Evolutionary conservation across 2,329 filamentous ascomycete genomes (phyloP), one percentile per base, ranked within the genome.

Genomic region (Botrytis porri): DNA sequence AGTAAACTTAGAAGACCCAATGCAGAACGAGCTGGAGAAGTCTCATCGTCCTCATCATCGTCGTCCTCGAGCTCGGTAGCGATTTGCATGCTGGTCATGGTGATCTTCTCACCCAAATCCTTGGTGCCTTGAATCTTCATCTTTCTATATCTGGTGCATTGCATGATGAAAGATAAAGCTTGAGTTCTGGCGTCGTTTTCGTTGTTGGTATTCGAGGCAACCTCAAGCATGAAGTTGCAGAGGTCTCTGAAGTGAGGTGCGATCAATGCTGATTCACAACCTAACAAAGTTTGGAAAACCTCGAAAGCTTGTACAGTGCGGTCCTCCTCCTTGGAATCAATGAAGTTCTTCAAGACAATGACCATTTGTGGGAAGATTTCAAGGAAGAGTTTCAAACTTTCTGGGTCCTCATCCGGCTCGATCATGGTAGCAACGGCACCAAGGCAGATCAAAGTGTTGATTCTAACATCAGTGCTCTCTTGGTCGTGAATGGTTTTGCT

Each of bases 281-380:
- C 93, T 71, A 99, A 88, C 79, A 98, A 91, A 69, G 93, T 96
- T 85, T 98, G 96, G 88, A 98, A 97, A 77, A 97, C 94, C 82
- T 98, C 96, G 79, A 98, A 99, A 39, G 94, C 90, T 81, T 95
- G 91, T 86, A 95, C 93, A 78, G 93, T 91, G 81, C 92, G 92
- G 81, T 97, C 95, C 78, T 98, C 95, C 78, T 98, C 92, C 73
- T 89, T 88, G 73, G 88, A 88, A 78, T 94, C 88, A 73, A 98
- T 92, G 39, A 93, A 89, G 75, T 91, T 88, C 87, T 97, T 96
- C 77, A 98, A 87, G 18, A 98, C 93, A 76, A 90, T 88, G 74
- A 98, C 95, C 92, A 98, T 96, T 79, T 89, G 85, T 18, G 96
- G 95, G 74, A 98, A 88, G 72, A 96, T 89, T 76, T 88, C 86